Evolutionary conservation across 208 protist genomes (phyloP), one percentile per base, ranked within the genome.

Genomic region (Porcisia deanei): DNA sequence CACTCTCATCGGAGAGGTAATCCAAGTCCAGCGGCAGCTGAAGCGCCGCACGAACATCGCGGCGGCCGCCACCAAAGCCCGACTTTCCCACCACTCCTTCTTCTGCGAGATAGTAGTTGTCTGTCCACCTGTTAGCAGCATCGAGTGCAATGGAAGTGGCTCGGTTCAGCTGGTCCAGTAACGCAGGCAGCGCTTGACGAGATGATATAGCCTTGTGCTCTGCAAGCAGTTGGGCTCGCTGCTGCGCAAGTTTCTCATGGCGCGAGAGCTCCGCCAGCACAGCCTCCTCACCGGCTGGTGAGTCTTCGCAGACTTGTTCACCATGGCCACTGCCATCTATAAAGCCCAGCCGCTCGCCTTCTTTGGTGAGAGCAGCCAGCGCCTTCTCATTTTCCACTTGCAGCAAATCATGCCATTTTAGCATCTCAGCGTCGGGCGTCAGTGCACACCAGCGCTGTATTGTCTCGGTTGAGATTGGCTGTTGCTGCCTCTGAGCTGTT

Each of bases 41-140:
- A 70, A 94, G 65, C 18, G 76, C 71, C 18, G 57, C 30, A 18
- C 91, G 88, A 3, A 96, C 57, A 25, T 92, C 84, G 0, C 76
- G 70, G 14, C 43, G 52, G 85, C 41, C 78, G 47, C 39, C 88
- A 81, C 72, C 67, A 60, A 55, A 45, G 49, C 67, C 18, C 12
- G 88, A 77, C 25, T 76, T 71, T 8, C 45, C 37, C 43, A 73
- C 66, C 18, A 96, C 77, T 70, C 88, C 72, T 63, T 91, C 79
- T 74, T 96, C 87, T 2, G 91, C 74, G 2, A 92, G 78, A 53
- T 85, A 90, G 54, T 87, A 89, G 71, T 96, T 96, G 67, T 96
- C 92, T 25, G 92, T 94, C 90, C 92, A 96, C 20, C 90, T 87
- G 77, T 96, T 94, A 3, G 87, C 88, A 3, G 92, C 82, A 39